These are phyloP conservation scores for Blastocystis sp. DNA, from an alignment of 352 stramenopile species.

Conservation along the genomic window DNA sequence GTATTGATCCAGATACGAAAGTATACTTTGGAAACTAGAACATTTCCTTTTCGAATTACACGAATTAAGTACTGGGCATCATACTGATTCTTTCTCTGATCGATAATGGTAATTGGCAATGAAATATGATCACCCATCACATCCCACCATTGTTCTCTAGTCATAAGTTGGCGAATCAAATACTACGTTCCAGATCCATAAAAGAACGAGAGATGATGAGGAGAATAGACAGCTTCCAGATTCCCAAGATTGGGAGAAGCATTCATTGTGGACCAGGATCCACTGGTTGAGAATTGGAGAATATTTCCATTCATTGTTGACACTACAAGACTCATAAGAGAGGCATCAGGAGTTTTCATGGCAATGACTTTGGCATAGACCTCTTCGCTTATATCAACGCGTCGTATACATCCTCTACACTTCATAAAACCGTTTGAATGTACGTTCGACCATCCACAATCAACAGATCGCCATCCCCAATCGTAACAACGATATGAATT, in stretches of 20 bases:
- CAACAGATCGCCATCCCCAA: not conserved
- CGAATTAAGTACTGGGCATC: not conserved
- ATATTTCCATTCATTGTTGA: slow-evolving; percentile 57
- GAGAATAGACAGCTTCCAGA: not conserved
- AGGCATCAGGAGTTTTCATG: not conserved
- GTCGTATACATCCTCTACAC: slow-evolving; percentile 5
- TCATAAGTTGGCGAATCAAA: not conserved
- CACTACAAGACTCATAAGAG: slow-evolving; percentile 1
- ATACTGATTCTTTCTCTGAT: not conserved
- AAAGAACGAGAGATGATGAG: not conserved
- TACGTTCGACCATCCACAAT: slow-evolving; percentile 25
- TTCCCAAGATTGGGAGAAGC: not conserved
- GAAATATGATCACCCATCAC: not conserved
- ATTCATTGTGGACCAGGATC: not conserved
- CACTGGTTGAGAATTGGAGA: slow-evolving; percentile 28
- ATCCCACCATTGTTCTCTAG: slow-evolving; percentile 8
- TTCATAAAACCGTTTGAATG: not conserved
- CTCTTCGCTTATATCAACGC: slow-evolving; percentile 12
- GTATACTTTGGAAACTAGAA: not conserved
- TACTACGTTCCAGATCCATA: not conserved
- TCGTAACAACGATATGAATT: not conserved
- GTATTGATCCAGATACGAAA: not conserved
- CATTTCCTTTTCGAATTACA: slow-evolving; percentile 10
- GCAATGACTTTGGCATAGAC: slow-evolving; percentile 24
- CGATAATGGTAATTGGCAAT: slow-evolving; percentile 37